These are phyloP conservation scores for Onygenales sp. DNA, from an alignment of 2,329 filamentous ascomycete species.

Conservation along the genomic window DNA sequence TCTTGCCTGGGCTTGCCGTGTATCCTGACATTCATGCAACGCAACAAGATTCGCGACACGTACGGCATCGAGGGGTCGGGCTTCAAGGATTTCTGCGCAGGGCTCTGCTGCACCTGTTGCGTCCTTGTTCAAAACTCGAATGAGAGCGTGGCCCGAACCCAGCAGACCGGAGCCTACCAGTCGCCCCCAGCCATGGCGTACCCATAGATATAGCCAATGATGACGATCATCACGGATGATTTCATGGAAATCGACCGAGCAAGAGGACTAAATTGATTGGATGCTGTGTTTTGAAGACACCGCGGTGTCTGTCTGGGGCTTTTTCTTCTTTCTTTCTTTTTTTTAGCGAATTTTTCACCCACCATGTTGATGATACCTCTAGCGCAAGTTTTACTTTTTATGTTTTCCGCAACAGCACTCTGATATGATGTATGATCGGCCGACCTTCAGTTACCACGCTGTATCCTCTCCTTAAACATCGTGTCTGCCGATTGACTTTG, in stretches of 20 bases:
- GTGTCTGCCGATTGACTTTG: background rate
- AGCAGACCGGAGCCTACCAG: conserved; percentile 16
- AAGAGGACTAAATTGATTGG: background rate
- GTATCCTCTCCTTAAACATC: background rate
- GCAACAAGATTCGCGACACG: conserved; percentile 43
- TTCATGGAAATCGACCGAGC: background rate
- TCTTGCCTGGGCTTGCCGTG: conserved; percentile 22
- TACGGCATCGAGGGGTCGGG: conserved; percentile 45
- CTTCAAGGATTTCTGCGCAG: conserved; percentile 42
- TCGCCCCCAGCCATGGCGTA: conserved; percentile 16
- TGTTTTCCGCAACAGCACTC: background rate
- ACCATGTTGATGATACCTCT: too few relatives aligned
- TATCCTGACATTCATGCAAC: conserved; percentile 44
- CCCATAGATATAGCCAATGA: conserved; percentile 1
- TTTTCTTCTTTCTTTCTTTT: too few relatives aligned
- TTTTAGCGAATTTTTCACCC: too few relatives aligned
- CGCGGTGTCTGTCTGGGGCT: too few relatives aligned
- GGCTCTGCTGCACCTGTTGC: conserved; percentile 50
- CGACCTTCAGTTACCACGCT: background rate
- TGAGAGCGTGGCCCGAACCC: conserved; percentile 29
- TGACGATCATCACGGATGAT: background rate
- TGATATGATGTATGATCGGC: background rate
- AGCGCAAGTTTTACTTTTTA: background rate
- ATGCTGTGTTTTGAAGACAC: too few relatives aligned
- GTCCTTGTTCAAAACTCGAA: conserved; percentile 50